phyloP scores from a whole-genome alignment of 2,329 filamentous ascomycete genomes.

The Colletotrichum melonis region DNA sequence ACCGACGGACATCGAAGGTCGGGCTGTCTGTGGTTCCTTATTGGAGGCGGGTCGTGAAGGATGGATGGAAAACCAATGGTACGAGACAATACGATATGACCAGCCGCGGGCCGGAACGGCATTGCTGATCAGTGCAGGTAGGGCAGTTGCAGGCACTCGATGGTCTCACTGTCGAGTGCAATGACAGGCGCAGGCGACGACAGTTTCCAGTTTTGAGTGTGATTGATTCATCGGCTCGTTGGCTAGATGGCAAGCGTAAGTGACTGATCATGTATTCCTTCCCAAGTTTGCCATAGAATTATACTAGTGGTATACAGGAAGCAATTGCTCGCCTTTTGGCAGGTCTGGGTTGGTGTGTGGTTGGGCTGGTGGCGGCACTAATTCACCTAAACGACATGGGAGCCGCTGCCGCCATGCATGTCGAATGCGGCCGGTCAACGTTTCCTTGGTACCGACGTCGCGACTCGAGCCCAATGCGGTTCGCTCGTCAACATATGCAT shows the following conservation, averaged over 20 bases:
- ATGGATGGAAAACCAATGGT: background rate
- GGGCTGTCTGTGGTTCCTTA: background rate
- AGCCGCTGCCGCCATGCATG: constrained; percentile 14
- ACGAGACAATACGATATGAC: background rate
- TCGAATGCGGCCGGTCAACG: constrained; percentile 16
- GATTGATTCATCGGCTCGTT: background rate
- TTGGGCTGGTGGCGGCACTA: constrained; percentile 5
- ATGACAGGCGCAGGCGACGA: background rate
- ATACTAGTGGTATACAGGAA: background rate
- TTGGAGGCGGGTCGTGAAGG: background rate
- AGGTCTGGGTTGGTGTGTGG: background rate
- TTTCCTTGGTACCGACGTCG: constrained; percentile 27
- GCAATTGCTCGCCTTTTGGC: background rate
- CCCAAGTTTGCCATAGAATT: too few relatives aligned
- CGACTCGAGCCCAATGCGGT: constrained; percentile 33
- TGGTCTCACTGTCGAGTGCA: background rate
- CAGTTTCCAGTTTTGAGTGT: background rate
- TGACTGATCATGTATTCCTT: background rate
- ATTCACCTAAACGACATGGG: constrained; percentile 8
- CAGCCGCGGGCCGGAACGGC: background rate
- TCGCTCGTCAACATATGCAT: constrained; percentile 29
- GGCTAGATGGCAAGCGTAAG: background rate
- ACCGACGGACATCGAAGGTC: background rate
- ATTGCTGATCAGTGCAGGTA: background rate
- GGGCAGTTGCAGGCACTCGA: too few relatives aligned